Conservation (phyloP, 768 basidiomycete species). For the Amylocystis lapponica region DNA sequence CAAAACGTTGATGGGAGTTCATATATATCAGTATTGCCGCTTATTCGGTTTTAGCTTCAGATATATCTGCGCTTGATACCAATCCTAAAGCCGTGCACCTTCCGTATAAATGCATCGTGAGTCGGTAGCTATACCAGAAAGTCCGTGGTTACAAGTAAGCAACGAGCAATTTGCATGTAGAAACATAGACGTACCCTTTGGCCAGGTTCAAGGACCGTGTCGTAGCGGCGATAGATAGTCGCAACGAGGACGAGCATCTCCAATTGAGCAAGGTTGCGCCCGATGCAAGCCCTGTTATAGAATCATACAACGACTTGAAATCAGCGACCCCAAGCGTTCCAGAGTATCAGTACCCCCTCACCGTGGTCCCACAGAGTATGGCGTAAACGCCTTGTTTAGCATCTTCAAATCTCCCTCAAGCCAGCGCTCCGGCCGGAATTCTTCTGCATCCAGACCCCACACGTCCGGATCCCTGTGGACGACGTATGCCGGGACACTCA, state of each 20-base stretch:
- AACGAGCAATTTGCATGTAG: not conserved
- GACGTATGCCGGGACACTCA: slow-evolving; percentile 17
- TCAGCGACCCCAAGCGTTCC: not conserved
- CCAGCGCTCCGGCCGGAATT: slow-evolving; percentile 20
- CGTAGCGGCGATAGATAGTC: slow-evolving; percentile 66
- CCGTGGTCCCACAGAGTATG: slow-evolving; percentile 13
- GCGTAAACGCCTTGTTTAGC: slow-evolving; percentile 8
- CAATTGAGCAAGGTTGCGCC: slow-evolving; percentile 2
- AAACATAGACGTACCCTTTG: slow-evolving; percentile 34
- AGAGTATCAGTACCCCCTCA: not conserved
- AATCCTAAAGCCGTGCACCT: not conserved
- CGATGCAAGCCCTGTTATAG: slow-evolving; percentile 3
- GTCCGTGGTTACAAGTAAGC: not conserved
- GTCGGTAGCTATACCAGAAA: not conserved
- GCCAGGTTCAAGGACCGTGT: slow-evolving; percentile 57
- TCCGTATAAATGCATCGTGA: not conserved
- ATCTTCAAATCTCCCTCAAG: slow-evolving; percentile 2
- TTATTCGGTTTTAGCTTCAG: too few species aligned
- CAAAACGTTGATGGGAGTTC: too few species aligned
- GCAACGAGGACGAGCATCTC: slow-evolving; percentile 57
- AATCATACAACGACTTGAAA: too few species aligned
- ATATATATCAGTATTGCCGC: too few species aligned
- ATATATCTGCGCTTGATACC: slow-evolving; percentile 4
- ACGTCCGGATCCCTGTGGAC: slow-evolving; percentile 9
- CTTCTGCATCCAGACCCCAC: slow-evolving; percentile 14